Conservation (phyloP, 1,284 basidiomycete species). For the Sporisorium exsertum region DNA sequence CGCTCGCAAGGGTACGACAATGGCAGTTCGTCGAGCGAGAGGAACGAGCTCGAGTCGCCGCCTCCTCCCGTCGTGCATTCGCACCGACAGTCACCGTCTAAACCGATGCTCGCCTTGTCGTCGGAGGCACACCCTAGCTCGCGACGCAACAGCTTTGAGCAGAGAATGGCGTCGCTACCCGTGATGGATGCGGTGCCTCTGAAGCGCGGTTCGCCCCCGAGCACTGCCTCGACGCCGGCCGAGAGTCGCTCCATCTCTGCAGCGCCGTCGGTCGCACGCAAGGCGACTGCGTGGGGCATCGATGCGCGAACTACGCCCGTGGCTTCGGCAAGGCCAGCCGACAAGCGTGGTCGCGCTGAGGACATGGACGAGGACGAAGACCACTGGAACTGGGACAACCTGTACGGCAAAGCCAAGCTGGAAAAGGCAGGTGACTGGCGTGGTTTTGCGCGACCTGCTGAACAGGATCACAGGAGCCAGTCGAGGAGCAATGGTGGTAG, state of each 20-base stretch:
- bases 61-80: slow-evolving; percentile 14
- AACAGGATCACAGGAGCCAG: slow-evolving; percentile 26
- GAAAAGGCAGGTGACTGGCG: slow-evolving; percentile 53
- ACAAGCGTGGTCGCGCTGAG: slow-evolving; percentile 43
- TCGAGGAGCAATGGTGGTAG: slow-evolving; percentile 18
- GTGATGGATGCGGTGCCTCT: slow-evolving; percentile 54
- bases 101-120: slow-evolving; percentile 15
- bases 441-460: slow-evolving; percentile 44
- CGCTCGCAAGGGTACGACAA: slow-evolving; percentile 28
- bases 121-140: slow-evolving; percentile 21
- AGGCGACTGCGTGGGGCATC: slow-evolving; percentile 49
- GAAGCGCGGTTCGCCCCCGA: slow-evolving; percentile 44
- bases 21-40: slow-evolving; percentile 46
- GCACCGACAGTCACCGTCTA: slow-evolving; percentile 14
- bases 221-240: slow-evolving; percentile 1
- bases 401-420: slow-evolving; percentile 47
- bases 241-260: slow-evolving; percentile 16
- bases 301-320: slow-evolving; percentile 38
- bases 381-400: slow-evolving; percentile 52
- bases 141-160: slow-evolving; percentile 56
- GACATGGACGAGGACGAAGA: slow-evolving; percentile 52
- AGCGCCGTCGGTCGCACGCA: slow-evolving; percentile 25
- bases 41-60: slow-evolving; percentile 48
- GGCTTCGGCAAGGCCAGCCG: slow-evolving; percentile 10
- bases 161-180: slow-evolving; percentile 53